Evolutionary conservation across 768 basidiomycete species (phyloP), one percentile per base, ranked within the genome.

Genomic region (Amylocystis lapponica): DNA sequence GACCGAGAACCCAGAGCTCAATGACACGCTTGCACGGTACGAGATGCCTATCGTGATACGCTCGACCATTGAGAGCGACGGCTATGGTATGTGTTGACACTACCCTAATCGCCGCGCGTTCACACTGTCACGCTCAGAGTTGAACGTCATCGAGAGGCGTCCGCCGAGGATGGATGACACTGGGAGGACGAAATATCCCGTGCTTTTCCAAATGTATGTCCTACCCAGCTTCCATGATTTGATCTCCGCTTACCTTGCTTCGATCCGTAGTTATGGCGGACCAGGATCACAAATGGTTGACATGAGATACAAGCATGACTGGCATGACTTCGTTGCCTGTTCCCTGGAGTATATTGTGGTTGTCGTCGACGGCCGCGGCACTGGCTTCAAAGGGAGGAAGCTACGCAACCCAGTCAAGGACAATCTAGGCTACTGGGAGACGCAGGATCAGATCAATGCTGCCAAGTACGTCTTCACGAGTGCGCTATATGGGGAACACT

Each of bases 121-220:
- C 30, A 7, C n/a, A 35, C 8, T 35, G 34, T 41, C 22, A 16
- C 47, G 19, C 27, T 23, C 53, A 93, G 91, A 90, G 56, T 68
- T 97, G 43, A 96, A 96, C 61, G 86, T 88, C 43, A 75, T 86
- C 56, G 94, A 97, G 66, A 76, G 95, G 52, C 79, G 90, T 13
- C 96, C 96, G 14, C 91, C 92, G 4, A 74, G 77, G 46, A 87
- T 98, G 82, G 96, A 99, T 54, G 83, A 87, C 54, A 85, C 90
- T 17, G 96, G 96, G n/a, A 80, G 88, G 33, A 90, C 86, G 8
- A 93, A 95, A 61, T 98, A 99, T 57, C 89, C 96, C 1, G 92
- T 97, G 17, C 69, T 99, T 22, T 92, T 98, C 71, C 71, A 76
- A 33, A 88, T 95, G 79, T 94, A 60, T 17, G 51, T 47, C 32